Evolutionary conservation across 805 yeast genomes (phyloP).

Genomic region (Yamadazyma kitorensis): DNA sequence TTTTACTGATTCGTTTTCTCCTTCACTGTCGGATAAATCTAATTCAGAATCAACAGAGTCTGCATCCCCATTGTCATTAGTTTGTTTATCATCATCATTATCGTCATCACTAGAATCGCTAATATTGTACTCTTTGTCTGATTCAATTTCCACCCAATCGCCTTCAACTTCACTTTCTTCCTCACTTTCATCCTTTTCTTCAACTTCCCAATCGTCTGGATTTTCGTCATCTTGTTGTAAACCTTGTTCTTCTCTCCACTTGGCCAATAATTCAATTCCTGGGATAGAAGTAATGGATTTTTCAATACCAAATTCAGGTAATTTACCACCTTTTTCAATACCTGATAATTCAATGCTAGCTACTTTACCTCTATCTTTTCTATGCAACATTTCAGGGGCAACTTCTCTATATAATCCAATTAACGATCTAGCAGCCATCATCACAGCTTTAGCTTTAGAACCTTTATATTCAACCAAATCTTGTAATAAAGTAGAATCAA

Average conservation of each 20-base stretch:
- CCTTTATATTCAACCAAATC: conserved; percentile 90
- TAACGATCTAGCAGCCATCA: conserved; percentile 89
- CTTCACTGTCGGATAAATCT: conserved; percentile 24
- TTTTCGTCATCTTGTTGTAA: conserved; percentile 50
- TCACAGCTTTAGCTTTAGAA: conserved; percentile 90
- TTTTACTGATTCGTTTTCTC: conserved; percentile 37
- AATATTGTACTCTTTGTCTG: conserved; percentile 71
- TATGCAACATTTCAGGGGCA: conserved; percentile 91
- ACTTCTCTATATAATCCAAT: conserved; percentile 86
- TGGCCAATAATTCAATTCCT: conserved; percentile 84
- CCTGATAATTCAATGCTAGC: conserved; percentile 70
- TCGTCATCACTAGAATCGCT: conserved; percentile 50
- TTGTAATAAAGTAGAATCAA: conserved; percentile 81
- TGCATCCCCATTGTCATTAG: conserved; percentile 26
- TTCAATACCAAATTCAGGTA: conserved; percentile 75
- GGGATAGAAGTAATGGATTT: conserved; percentile 69
- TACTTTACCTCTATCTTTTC: conserved; percentile 89
- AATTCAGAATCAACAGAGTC: conserved; percentile 21
- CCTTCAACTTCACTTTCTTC: conserved; percentile 60
- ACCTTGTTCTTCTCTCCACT: conserved; percentile 73
- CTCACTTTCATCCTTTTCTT: conserved; percentile 40
- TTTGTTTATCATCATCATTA: conserved; percentile 31
- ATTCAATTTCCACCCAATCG: conserved; percentile 88
- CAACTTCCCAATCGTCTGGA: conserved; percentile 57
- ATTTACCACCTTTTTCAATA: conserved; percentile 49